Evolutionary conservation across 1,139 yeast species (phyloP), one percentile per base, ranked within the genome.

Genomic region (Geotrichum reessii): DNA sequence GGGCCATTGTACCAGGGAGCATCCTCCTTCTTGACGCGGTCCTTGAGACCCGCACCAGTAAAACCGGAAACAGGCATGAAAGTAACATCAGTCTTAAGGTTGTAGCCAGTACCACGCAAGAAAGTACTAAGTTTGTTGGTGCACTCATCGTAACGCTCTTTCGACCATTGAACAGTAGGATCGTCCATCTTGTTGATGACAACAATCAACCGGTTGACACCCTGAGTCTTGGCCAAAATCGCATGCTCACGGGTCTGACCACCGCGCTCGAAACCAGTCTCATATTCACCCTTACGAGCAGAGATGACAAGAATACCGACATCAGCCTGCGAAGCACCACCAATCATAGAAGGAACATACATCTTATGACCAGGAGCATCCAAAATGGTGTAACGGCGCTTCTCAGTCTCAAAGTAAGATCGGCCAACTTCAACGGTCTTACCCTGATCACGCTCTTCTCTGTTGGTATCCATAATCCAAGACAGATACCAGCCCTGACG

Each of bases 211-310:
- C 86, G 87, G 79, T 89, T 91, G 63, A 93, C 97, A 77, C 99
- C 99, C 76, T 93, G 97, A 62, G 97, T 93, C 82, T 89, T 93
- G 66, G 99, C 98, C 74, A 93, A 82, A 65, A 93, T 81, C 51
- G 99, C 99, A 74, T 93, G 99, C 80, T 93, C 99, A 78, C 98
- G 86, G 63, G 99, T 92, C 78, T 93, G 98, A 66, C 99, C 99
- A 69, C 98, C 98, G 79, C 92, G 89, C 80, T 95, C 98, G 74
- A 93, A 93, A 65, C 99, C 99, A 63, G 99, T 95, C 79, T 93
- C 99, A 77, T 92, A 93, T 76, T 93, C 99, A 77, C 99, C 99
- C 78, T 91, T 91, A 82, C 99, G 89, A 63, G 98, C 98, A 66
- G 96, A 89, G 69, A 93, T 93, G 61, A 93, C 98, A 73, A 93